A percentile compares a stretch with the other conserved stretches of the same genome.
Conservation (phyloP, 2,329 filamentous ascomycete species). For the Verticillium longisporum region DNA sequence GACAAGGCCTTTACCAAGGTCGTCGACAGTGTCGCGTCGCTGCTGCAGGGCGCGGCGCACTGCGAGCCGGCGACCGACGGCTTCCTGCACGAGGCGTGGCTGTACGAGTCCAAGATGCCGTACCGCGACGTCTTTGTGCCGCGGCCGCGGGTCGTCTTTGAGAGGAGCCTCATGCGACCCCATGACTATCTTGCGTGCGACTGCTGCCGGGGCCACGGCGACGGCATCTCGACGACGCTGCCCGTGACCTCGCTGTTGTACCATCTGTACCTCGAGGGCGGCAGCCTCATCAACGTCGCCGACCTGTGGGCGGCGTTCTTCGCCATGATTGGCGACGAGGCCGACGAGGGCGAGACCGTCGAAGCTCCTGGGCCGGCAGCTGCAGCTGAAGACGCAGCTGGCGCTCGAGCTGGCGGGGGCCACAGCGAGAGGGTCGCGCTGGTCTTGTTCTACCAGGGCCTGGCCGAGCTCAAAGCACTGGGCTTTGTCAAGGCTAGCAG, state of each 20-base stretch:
- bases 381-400: constrained; percentile 14
- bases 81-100: constrained; percentile 64
- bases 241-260: constrained; percentile 70
- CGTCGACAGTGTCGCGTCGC: constrained; percentile 48
- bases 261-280: constrained; percentile 72
- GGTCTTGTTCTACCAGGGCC: constrained; percentile 74
- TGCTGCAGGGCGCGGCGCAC: constrained; percentile 31
- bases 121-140: constrained; percentile 70
- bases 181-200: constrained; percentile 71
- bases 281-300: constrained; percentile 68
- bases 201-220: constrained; percentile 51
- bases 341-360: constrained; percentile 25
- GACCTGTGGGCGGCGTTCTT: constrained; percentile 76
- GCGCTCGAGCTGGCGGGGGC: constrained; percentile 28
- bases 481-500: constrained; percentile 84
- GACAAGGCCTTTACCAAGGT: constrained; percentile 65
- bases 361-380: constrained; percentile 18
- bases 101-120: constrained; percentile 66
- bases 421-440: constrained; percentile 51
- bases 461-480: constrained; percentile 79
- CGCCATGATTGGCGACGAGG: constrained; percentile 46
- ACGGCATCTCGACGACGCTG: constrained; percentile 46
- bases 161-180: constrained; percentile 64
- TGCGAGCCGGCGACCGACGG: constrained; percentile 35
- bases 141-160: constrained; percentile 61